Percentiles rank a stretch among this genome's conserved stretches.
These are phyloP conservation scores for Quercus suber DNA, from an alignment of 306 rosid species.

Conservation along the genomic window DNA sequence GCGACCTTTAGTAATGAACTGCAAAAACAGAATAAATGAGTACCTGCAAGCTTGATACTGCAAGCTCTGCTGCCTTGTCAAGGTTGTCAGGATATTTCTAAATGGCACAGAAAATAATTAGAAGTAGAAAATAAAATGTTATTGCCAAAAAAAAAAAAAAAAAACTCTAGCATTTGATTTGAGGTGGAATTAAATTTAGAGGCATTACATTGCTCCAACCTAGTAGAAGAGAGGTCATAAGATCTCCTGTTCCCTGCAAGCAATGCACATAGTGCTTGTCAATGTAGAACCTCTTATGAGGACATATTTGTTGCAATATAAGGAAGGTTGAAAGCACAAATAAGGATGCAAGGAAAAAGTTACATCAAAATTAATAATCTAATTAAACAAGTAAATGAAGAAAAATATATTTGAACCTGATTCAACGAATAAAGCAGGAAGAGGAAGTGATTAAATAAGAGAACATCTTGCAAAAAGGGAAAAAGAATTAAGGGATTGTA, in stretches of 20 bases:
- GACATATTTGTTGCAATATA: not conserved
- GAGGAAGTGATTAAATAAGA: not conserved
- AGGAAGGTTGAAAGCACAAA: not conserved
- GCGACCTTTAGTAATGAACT: not conserved
- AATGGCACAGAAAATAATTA: conserved; percentile 15
- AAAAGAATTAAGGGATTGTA: too few relatives aligned
- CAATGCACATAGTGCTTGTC: conserved; percentile 11
- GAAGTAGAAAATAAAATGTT: conserved; percentile 13
- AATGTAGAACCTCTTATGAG: not conserved
- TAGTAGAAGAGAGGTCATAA: conserved; percentile 81
- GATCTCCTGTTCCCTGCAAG: conserved; percentile 90
- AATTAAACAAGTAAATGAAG: not conserved
- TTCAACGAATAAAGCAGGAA: not conserved
- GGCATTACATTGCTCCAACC: conserved; percentile 90
- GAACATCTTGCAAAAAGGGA: not conserved
- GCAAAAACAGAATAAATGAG: conserved; percentile 2
- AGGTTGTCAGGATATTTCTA: conserved; percentile 77
- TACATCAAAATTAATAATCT: not conserved
- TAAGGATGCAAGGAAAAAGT: not conserved
- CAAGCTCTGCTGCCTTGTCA: conserved; percentile 76
- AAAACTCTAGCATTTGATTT: not conserved
- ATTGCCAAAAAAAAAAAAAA: not conserved
- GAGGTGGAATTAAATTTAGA: conserved; percentile 19
- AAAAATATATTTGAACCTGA: not conserved
- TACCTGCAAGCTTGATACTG: conserved; percentile 89